Evolutionary conservation across 306 rosid species (phyloP).

Genomic region (Dryas alaskensis): DNA sequence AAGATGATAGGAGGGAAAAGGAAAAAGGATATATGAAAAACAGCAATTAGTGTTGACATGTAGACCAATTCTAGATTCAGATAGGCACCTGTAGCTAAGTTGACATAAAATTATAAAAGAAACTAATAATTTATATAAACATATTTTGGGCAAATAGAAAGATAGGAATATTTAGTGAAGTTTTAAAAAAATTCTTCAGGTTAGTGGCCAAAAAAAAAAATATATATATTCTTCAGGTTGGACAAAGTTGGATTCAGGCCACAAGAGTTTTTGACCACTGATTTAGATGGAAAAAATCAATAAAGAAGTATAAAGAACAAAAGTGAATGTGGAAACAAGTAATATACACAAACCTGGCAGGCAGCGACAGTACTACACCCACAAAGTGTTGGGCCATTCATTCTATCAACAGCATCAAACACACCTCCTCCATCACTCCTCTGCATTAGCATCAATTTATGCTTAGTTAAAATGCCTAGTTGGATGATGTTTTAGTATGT

Average conservation of each 20-base stretch:
- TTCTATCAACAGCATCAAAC: slow-evolving; percentile 71
- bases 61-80: slow-evolving; percentile 23
- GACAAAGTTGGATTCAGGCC: slow-evolving; percentile 9
- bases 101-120: background rate
- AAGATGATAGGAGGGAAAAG: background rate
- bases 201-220: too few relatives aligned
- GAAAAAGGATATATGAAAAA: background rate
- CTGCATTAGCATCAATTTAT: slow-evolving; percentile 47
- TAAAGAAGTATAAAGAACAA: slow-evolving; percentile 24
- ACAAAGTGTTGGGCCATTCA: slow-evolving; percentile 73
- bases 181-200: background rate
- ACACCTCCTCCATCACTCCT: slow-evolving; percentile 96
- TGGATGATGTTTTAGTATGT: slow-evolving; percentile 6
- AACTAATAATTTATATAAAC: background rate
- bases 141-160: slow-evolving; percentile 2
- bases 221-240: background rate
- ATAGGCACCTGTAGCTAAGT: slow-evolving; percentile 14
- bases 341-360: slow-evolving; percentile 70
- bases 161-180: background rate
- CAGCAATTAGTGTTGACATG: background rate
- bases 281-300: slow-evolving; percentile 16
- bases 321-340: slow-evolving; percentile 24
- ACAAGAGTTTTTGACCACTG: slow-evolving; percentile 6
- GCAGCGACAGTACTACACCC: slow-evolving; percentile 75
- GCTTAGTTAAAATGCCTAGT: slow-evolving; percentile 25